Evolutionary conservation across 2,329 filamentous ascomycete genomes (phyloP).

Genomic region (Colletotrichum lupini): DNA sequence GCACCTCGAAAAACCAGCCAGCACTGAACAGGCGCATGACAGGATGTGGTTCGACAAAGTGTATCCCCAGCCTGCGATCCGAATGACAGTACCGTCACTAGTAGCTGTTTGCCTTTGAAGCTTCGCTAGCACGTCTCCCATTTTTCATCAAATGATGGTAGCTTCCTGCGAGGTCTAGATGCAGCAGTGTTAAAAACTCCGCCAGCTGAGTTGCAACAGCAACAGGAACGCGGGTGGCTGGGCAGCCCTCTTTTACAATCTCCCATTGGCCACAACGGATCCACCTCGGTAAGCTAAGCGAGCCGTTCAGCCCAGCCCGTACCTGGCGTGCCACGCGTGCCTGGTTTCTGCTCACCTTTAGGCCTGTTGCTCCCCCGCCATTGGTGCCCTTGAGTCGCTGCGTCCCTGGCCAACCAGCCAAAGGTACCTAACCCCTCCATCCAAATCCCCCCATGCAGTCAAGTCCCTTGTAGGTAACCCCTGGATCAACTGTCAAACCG

Average conservation of each 20-base stretch:
- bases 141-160: neutral
- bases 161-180: neutral
- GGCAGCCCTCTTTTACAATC: neutral
- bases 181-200: neutral
- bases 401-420: conserved; percentile 14
- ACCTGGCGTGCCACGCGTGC: neutral
- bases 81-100: neutral
- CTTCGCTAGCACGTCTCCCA: neutral
- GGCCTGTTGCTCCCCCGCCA: neutral
- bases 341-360: neutral
- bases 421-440: neutral
- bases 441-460: neutral
- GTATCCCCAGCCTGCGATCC: neutral
- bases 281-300: neutral
- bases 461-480: neutral
- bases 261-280: neutral
- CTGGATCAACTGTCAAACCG: conserved; percentile 7
- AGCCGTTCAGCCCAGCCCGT: neutral
- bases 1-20: neutral
- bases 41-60: neutral
- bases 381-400: neutral
- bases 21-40: neutral
- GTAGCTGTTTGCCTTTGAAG: neutral
- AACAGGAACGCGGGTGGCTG: conserved; percentile 6
- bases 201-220: neutral